Base-by-base conservation (phyloP, 1,139 yeast genomes). In the Nematodospora anomalae region DNA sequence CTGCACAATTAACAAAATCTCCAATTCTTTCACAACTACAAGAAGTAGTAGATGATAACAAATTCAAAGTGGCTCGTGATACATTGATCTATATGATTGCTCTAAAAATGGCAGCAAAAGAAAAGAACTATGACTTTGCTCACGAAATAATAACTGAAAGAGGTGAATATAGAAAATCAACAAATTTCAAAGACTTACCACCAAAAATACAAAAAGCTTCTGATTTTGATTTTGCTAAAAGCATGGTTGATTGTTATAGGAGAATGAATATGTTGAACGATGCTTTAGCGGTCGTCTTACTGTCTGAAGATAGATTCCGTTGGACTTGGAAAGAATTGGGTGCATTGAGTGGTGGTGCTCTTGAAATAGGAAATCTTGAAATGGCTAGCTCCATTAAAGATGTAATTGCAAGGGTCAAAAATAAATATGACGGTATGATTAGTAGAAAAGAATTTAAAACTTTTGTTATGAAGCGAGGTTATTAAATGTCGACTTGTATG, bases 101-200 rank as follows among this genome's bases (percentile, higher is more conserved):
- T 4, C 63, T 89, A 47, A 73, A 76, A 33, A 88, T 89, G 0
- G 85, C 89, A 3, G 74, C 76, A 4, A 66, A 67, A 33, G 74
- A 76, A 50, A 64, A 67, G 18, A 70, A 80, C 42, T 60, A 72
- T 33, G 67, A 65, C 1, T 74, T 83, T 52, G 89, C 90, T 3
- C 79, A 79, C 40, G 57, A 62, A 25, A 67, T 84, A 1, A 87
- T 96, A 95, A 58, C 62, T 2, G 95, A 85, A 52, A 73, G 96
- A 52, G 97, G 96, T 2, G 47, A 57, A 27, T 87, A 71, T 61
- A 69, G 97, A 33, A 79, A 79, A 42, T 70, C 86, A 0, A 32
- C 42, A 0, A 46, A 47, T 1, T 86, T 80, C 62, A 73, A 65
- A 38, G 38, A 46, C 1, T 46, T 80, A 23, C 38, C 67, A 1